Evolutionary conservation across 495 filamentous ascomycete species (phyloP).

Genomic region (Podospora fimiseda): DNA sequence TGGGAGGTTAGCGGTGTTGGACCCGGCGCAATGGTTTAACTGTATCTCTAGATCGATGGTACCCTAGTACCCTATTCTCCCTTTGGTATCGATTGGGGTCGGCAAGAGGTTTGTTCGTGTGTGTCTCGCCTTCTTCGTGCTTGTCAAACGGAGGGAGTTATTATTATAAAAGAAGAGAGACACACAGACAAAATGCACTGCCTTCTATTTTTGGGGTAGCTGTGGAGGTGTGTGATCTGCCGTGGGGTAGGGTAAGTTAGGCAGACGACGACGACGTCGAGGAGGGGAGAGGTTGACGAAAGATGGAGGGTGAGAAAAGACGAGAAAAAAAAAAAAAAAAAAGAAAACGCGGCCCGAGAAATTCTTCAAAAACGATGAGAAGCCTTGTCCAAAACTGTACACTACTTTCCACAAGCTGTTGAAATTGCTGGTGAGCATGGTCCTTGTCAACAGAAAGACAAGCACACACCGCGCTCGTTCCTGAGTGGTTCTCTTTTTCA

Average conservation of each 20-base stretch:
- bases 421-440: constrained; percentile 1
- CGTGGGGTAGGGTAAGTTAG: background rate
- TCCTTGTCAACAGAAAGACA: background rate
- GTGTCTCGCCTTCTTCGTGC: too few species aligned
- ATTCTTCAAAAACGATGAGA: background rate
- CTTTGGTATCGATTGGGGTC: too few species aligned
- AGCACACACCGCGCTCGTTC: background rate
- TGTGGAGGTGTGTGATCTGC: background rate
- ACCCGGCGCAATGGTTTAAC: too few species aligned
- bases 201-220: background rate
- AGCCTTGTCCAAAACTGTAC: background rate
- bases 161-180: too few species aligned
- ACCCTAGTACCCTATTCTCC: too few species aligned
- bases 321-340: background rate
- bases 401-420: too few species aligned
- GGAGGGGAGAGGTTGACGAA: too few species aligned
- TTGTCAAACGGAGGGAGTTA: too few species aligned
- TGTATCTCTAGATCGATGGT: too few species aligned
- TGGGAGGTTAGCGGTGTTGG: background rate
- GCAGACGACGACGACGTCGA: background rate
- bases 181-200: too few species aligned
- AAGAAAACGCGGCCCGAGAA: background rate
- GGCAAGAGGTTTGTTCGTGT: too few species aligned
- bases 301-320: too few species aligned
- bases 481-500: background rate